Base-by-base conservation (phyloP, 768 basidiomycete species). In the Suillus occidentalis region DNA sequence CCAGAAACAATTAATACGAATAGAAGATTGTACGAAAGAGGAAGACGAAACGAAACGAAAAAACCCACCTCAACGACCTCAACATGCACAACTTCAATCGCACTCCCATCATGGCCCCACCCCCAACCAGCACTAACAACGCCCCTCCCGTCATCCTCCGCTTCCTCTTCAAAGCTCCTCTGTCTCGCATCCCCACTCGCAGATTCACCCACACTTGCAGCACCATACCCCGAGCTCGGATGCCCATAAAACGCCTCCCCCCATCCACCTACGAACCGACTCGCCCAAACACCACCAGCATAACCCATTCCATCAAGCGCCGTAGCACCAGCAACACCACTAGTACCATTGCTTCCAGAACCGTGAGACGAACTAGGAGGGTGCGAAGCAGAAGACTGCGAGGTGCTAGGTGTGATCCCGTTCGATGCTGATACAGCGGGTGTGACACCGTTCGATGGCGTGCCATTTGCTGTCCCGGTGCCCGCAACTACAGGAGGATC, bases 61-160 rank as follows among this genome's bases (percentile, higher is more conserved):
- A 50, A 28, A 75, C 86, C 42, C 67, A 91, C 91, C 81, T 86
- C 80, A 56, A 86, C 82, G 71, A 90, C 87, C 68, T 85, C 81
- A 20, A 85, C 89, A 31, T 78, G 80, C 20, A 92, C 73, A 61
- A 92, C 83, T 78, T 91, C 91, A 69, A 91, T 83, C 31, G 87
- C 89, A 69, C 88, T 87, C 31, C 91, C 91, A 66, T 91, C 90
- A 67, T 92, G 91, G 2, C 88, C 87, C 67, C 84, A 86, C n/a
- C 90, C 90, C 91, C 91, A 91, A 0, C 85, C 85, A 10, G 85
- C 87, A 73, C 89, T 90, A n/a, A 83, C 78, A 68, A 90, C 75
- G 12, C 82, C 79, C 56, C 88, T 75, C 34, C 87, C 88, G 69
- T 89, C 89, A 65, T 89, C 85, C 45, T 83, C 82, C 9, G 73